These are phyloP conservation scores for Blepharisma stoltei DNA, from an alignment of 73 alveolate species.

Conservation along the genomic window DNA sequence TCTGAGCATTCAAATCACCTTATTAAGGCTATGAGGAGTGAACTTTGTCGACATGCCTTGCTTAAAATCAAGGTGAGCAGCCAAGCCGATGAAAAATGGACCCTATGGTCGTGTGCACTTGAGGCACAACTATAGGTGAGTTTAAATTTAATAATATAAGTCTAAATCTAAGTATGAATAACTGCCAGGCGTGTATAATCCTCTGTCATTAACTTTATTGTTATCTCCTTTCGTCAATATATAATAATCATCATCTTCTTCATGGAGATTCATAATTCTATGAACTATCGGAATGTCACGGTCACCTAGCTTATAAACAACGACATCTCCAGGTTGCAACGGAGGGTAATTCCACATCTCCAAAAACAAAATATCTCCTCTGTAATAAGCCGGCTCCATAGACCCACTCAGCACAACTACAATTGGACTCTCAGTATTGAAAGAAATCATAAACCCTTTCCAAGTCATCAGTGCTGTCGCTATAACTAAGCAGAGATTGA, in stretches of 20 bases:
- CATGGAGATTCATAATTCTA: constrained; percentile 77
- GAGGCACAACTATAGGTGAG: no score
- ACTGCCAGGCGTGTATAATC: constrained; percentile 87
- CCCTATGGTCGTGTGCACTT: no score
- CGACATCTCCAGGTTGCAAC: constrained; percentile 86
- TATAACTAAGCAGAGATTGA: constrained; percentile 86
- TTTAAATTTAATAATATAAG: no score
- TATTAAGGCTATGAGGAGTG: no score
- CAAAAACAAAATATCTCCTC: constrained; percentile 97
- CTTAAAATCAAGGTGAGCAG: no score
- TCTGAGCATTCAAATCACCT: no score
- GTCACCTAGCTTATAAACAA: constrained; percentile 84
- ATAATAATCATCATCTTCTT: constrained; percentile 31
- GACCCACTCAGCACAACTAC: constrained; percentile 95
- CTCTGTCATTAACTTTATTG: constrained; percentile 95
- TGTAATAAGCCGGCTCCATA: constrained; percentile 93
- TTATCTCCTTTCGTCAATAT: constrained; percentile 97
- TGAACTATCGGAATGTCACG: constrained; percentile 97
- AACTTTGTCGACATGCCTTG: no score
- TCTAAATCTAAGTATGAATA: no score
- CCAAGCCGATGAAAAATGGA: no score
- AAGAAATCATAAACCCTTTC: constrained; percentile 83
- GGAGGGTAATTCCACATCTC: constrained; percentile 66
- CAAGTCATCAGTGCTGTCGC: constrained; percentile 94
- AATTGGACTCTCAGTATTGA: constrained; percentile 88